Percentiles rank a stretch among this genome's conserved stretches.
phyloP scores from a whole-genome alignment of 345 rosid species.

The Turritis glabra region DNA sequence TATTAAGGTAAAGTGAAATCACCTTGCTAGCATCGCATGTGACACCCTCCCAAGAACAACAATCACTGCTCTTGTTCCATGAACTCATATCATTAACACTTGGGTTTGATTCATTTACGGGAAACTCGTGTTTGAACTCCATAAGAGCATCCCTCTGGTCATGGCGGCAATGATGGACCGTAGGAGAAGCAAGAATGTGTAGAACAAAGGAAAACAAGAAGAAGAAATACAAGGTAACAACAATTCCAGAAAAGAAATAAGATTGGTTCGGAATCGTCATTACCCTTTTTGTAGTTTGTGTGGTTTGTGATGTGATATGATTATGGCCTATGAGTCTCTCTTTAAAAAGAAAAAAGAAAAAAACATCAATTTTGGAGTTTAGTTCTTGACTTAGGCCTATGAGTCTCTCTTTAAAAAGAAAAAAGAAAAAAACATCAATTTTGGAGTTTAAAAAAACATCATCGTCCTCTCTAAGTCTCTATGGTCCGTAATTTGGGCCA shows the following conservation, averaged over 20 bases:
- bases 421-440: background rate
- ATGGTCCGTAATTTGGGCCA: background rate
- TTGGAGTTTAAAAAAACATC: background rate
- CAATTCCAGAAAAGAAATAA: background rate
- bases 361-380: background rate
- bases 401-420: background rate
- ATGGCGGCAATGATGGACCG: background rate
- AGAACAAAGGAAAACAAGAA: background rate
- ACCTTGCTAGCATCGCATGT: background rate
- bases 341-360: background rate
- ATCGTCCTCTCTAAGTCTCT: background rate
- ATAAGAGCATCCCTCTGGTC: background rate
- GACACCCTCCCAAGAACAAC: conserved; percentile 10
- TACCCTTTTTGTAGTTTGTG: too few relatives aligned
- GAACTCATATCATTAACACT: too few relatives aligned
- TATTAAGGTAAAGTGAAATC: background rate
- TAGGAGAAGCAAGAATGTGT: background rate
- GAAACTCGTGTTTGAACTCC: background rate
- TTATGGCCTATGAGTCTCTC: background rate
- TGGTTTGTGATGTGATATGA: background rate
- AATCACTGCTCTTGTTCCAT: conserved; percentile 10
- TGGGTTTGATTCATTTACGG: too few relatives aligned
- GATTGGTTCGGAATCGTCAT: background rate
- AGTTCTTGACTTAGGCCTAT: background rate
- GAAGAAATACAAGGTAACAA: background rate